Percentiles rank a stretch among this genome's conserved stretches.
Conservation (phyloP, 345 rosid species). For the Eucalyptus pauciflora region DNA sequence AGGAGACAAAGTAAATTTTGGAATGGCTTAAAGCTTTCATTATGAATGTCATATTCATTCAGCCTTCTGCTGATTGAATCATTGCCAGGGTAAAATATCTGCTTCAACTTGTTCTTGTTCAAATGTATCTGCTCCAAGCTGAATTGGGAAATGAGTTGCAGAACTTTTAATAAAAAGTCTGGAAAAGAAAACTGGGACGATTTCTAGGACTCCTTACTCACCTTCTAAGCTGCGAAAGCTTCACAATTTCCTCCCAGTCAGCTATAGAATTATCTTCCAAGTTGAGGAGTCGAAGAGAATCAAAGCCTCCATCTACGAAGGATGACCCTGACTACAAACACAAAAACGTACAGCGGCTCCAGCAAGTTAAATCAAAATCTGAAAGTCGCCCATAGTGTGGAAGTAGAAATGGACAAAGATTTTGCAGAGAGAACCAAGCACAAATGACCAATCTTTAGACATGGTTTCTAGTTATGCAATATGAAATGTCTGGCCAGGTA, state of each 20-base stretch:
- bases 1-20: slow-evolving; percentile 71
- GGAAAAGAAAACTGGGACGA: neutral
- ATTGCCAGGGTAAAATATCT: slow-evolving; percentile 35
- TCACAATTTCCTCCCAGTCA: slow-evolving; percentile 78
- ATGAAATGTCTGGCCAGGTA: neutral
- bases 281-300: slow-evolving; percentile 66
- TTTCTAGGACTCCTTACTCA: slow-evolving; percentile 7
- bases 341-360: neutral
- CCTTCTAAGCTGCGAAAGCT: slow-evolving; percentile 71
- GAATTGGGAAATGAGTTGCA: slow-evolving; percentile 2
- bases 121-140: slow-evolving; percentile 87
- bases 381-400: neutral
- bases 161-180: neutral
- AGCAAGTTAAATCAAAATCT: neutral
- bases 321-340: slow-evolving; percentile 33
- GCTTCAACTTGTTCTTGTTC: slow-evolving; percentile 67
- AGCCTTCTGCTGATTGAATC: neutral
- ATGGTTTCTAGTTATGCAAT: neutral
- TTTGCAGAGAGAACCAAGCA: neutral
- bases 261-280: slow-evolving; percentile 74
- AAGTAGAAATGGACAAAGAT: neutral
- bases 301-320: slow-evolving; percentile 39
- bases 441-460: neutral
- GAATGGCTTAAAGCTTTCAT: slow-evolving; percentile 35
- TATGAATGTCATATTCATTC: neutral